A percentile compares a stretch with the other conserved stretches of the same genome.
phyloP scores from a whole-genome alignment of 176 grass and related monocot genomes.

The Paspalum vaginatum region DNA sequence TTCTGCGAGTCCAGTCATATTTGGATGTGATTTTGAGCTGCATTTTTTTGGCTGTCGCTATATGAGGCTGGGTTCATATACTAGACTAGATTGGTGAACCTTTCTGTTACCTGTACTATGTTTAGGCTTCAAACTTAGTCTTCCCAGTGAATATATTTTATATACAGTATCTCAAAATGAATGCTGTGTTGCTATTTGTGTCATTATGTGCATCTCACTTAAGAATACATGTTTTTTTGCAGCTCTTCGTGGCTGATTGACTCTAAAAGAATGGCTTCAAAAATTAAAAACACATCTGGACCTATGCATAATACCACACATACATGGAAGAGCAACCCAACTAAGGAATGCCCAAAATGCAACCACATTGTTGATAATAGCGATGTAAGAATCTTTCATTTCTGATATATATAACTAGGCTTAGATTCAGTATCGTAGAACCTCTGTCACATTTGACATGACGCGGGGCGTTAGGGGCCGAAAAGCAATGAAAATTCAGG shows the following conservation, averaged over 20 bases:
- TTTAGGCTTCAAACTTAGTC: background rate
- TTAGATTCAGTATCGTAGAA: background rate
- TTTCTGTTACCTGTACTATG: background rate
- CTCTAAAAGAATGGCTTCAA: constrained; percentile 78
- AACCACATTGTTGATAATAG: constrained; percentile 82
- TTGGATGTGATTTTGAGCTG: background rate
- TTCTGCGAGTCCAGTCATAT: background rate
- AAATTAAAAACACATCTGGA: constrained; percentile 84
- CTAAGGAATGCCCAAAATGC: constrained; percentile 76
- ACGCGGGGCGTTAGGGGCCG: no score
- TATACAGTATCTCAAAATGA: background rate
- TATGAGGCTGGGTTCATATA: background rate
- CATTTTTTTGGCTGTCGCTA: background rate
- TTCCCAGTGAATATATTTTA: background rate
- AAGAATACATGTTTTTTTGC: constrained; percentile 37
- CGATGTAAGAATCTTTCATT: constrained; percentile 64
- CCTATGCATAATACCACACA: constrained; percentile 52
- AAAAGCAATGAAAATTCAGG: no score
- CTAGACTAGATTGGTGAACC: background rate
- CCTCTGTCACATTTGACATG: background rate
- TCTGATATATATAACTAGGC: background rate
- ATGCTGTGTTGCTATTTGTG: background rate
- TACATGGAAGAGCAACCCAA: constrained; percentile 82
- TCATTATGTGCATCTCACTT: background rate
- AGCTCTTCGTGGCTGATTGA: constrained; percentile 90